Evolutionary conservation across 306 rosid genomes (phyloP).

Genomic region (Lathyrus oleraceus): DNA sequence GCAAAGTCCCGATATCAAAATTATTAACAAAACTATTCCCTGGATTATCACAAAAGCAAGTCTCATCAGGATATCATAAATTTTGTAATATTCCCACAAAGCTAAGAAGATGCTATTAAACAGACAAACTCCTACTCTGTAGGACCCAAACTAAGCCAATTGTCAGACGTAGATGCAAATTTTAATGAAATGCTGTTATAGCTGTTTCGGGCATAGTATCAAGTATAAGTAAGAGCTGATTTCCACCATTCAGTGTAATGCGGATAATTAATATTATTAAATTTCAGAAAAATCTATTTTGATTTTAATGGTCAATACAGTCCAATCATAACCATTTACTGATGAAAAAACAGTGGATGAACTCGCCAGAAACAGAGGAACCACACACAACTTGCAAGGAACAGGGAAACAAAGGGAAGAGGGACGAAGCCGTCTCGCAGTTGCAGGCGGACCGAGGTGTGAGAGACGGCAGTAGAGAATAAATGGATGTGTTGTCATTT

Average conservation of each 20-base stretch:
- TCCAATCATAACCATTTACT: not conserved
- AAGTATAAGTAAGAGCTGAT: not conserved
- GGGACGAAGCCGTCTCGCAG: not conserved
- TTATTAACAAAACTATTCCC: slow-evolving; percentile 85
- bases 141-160: slow-evolving; percentile 8
- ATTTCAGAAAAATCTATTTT: not conserved
- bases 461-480: not conserved
- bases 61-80: slow-evolving; percentile 37
- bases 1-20: slow-evolving; percentile 89
- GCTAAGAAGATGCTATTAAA: slow-evolving; percentile 9
- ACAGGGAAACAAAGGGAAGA: not conserved
- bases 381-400: not conserved
- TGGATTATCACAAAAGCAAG: slow-evolving; percentile 43
- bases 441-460: not conserved
- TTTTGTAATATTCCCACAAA: not conserved
- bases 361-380: not conserved
- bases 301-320: not conserved
- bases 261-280: not conserved
- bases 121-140: not conserved
- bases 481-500: not conserved
- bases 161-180: slow-evolving; percentile 1
- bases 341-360: not conserved
- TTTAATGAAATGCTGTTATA: not conserved
- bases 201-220: not conserved
- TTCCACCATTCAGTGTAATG: not conserved